These are phyloP conservation scores for Gnomoniopsis smithogilvyi DNA, from an alignment of 2,329 filamentous ascomycete genomes.

Conservation along the genomic window DNA sequence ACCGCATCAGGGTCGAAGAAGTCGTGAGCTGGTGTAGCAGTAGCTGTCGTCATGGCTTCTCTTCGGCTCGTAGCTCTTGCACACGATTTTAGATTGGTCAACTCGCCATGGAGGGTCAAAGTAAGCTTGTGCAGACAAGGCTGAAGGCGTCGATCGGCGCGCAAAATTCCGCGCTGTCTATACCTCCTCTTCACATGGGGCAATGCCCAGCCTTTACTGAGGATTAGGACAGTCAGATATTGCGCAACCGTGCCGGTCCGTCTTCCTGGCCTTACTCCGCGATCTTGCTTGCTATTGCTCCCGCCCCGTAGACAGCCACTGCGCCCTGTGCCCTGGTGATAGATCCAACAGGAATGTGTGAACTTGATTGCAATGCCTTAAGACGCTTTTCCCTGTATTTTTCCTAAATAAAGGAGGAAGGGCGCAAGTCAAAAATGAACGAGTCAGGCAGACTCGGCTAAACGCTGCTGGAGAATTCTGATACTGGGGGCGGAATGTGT, in stretches of 20 bases:
- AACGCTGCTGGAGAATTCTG: background rate
- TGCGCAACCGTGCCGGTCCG: background rate
- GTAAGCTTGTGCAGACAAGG: constrained; percentile 3
- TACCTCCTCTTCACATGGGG: background rate
- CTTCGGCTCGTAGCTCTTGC: constrained; percentile 27
- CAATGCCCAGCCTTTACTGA: background rate
- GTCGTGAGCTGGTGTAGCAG: constrained; percentile 33
- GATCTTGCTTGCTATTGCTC: background rate
- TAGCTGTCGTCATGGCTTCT: constrained; percentile 38
- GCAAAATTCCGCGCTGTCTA: constrained; percentile 4
- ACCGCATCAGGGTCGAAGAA: constrained; percentile 44
- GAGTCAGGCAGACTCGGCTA: background rate
- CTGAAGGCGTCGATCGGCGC: constrained; percentile 9
- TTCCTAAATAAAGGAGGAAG: background rate
- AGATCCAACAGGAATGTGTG: background rate
- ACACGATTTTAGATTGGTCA: constrained; percentile 24
- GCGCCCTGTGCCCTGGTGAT: background rate
- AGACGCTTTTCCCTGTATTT: background rate
- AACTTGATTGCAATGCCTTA: background rate
- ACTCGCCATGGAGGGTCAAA: constrained; percentile 28
- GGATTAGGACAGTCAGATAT: no score
- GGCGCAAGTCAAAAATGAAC: background rate
- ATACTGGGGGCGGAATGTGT: background rate
- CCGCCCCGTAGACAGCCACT: background rate
- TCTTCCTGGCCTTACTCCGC: background rate